Evolutionary conservation across 2,329 filamentous ascomycete genomes (phyloP), one percentile per base, ranked within the genome.

Genomic region (Elsinoe necatrix): DNA sequence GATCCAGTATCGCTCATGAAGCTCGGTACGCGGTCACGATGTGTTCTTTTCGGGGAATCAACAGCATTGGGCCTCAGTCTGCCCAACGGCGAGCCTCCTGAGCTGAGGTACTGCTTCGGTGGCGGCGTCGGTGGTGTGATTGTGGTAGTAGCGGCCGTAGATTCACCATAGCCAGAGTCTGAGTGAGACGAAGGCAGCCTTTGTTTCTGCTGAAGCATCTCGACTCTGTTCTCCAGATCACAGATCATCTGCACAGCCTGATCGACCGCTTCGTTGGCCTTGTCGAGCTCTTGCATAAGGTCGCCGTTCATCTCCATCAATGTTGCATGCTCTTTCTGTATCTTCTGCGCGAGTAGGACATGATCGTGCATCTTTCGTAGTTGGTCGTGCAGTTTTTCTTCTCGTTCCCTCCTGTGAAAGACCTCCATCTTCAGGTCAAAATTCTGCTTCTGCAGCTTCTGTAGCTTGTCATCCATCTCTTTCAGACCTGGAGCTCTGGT

Each of bases 381-480:
- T 39, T 76, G 74, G 31, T 78, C 74, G 64, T 87, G 83, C 31
- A 88, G 64, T 20, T 72, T 72, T 7, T 75, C 76, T 64, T 86
- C 83, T 55, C 79, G 77, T 68, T 89, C 80, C 25, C 85, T 77
- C 5, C 84, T 78, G 65, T 89, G 84, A 62, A 80, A 87, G 0
- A 89, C 69, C 66, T 89, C 85, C 29, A 89, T 74, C 68, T 89
- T 89, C 41, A 89, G 75, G 62, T 87, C 85, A 62, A 89, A 89
- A 64, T 89, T 89, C 69, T 87, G 81, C 66, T 89, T 89, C 67
- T 85, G 82, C 20, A 89, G 71, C 1, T 76, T 83, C 3, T 85
- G 86, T 54, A 88, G 71, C 55, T 83, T 80, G 78, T 86, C 63
- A 51, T 88, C 84, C 73, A 85, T 83, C 63, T 87, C 84, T 65